These are phyloP conservation scores for Pseudopithomyces maydicus DNA, from an alignment of 2,329 filamentous ascomycete genomes.

Conservation along the genomic window DNA sequence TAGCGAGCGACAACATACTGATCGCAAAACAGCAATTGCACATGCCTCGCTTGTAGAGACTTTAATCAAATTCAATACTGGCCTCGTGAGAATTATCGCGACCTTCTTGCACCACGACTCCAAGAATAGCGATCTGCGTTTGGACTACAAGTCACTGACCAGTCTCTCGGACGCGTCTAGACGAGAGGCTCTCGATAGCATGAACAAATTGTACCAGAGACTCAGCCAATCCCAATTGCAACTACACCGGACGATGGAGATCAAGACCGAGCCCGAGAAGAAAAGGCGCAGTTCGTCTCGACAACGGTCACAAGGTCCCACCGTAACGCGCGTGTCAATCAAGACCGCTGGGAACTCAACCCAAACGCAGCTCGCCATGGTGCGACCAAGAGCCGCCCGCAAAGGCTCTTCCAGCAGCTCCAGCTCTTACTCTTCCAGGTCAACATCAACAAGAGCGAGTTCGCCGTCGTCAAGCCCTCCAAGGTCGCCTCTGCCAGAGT, in stretches of 20 bases:
- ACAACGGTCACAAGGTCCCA: conserved; percentile 29
- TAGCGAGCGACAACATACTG: not conserved
- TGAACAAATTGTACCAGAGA: conserved; percentile 48
- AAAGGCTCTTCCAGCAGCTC: conserved; percentile 27
- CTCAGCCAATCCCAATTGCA: conserved; percentile 44
- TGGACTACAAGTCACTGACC: conserved; percentile 53
- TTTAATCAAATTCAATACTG: conserved; percentile 53
- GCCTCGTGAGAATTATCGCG: conserved; percentile 53
- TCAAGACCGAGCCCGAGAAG: conserved; percentile 24
- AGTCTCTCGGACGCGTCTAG: conserved; percentile 52
- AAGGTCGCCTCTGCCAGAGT: conserved; percentile 18
- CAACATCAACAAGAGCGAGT: conserved; percentile 23
- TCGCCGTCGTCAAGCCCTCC: conserved; percentile 28
- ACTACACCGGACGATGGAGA: conserved; percentile 26
- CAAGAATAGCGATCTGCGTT: conserved; percentile 34
- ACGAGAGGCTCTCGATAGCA: conserved; percentile 49
- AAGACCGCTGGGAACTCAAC: conserved; percentile 27
- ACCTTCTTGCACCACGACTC: conserved; percentile 48
- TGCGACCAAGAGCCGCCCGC: conserved; percentile 37
- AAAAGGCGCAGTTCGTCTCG: conserved; percentile 27
- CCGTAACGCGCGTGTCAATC: conserved; percentile 37
- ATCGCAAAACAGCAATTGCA: conserved; percentile 47
- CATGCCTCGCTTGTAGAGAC: conserved; percentile 53
- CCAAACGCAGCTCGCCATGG: conserved; percentile 43
- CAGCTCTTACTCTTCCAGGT: conserved; percentile 24